Base-by-base conservation (phyloP, 805 yeast species). In the Candida odintsovae region DNA sequence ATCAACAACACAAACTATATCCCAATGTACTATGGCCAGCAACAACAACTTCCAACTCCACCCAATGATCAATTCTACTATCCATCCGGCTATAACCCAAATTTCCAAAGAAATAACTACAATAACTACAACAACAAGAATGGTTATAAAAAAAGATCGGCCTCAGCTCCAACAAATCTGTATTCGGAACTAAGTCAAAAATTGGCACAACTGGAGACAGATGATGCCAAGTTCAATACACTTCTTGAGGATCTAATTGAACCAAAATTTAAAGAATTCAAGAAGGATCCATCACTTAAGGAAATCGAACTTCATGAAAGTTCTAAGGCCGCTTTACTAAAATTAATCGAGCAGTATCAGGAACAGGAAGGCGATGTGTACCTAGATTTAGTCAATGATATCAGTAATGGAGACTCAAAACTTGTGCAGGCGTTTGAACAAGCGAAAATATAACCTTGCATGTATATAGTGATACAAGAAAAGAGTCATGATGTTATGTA, bases 181-280 rank as follows among this genome's bases (percentile, higher is more conserved):
- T 33, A 16, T 33, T 33, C 36, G 10, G 19, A 33, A 35, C n/a
- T 42, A 26, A 36, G 23, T 20, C 13, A 19, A 13, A 39, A 42
- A 9, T 10, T 42, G 2, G n/a, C 45, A 13, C 23, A n/a, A 16
- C 22, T 29, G 20, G 42, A 38, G 19, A 22, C 36, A 2, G 45
- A 49, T 3, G 56, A 50, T 23, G 35, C n/a, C 3, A 46, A 46
- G 26, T 40, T 49, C 19, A 31, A 43, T 31, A 41, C 36, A 7
- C 20, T 49, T 15, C 38, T 45, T 22, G 43, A 44, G 26, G 39
- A 44, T 3, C 23, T 46, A 11, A 33, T 47, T 13, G 20, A 43
- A 22, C 47, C 48, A 18, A 40, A 38, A 9, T 46, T 49, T 16
- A 12, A 35, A 22, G 40, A 42, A 11, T 20, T 40, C 15, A 38